These are phyloP conservation scores for Jacaranda mimosifolia DNA, from an alignment of 257 asterid species.

Conservation along the genomic window DNA sequence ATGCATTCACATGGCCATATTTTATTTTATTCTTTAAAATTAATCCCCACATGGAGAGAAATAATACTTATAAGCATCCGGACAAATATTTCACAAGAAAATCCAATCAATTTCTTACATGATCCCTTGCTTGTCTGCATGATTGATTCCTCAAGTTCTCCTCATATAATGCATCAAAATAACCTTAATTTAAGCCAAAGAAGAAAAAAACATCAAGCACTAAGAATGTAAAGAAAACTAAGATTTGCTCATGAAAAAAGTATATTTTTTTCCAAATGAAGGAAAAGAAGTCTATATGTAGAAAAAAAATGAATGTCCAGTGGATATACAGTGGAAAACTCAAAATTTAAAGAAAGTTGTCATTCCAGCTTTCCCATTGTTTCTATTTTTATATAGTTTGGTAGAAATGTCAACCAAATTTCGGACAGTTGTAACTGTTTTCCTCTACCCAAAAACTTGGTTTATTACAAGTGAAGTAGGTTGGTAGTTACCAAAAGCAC, in stretches of 20 bases:
- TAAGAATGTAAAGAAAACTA: too few species aligned
- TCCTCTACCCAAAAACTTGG: neutral
- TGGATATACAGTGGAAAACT: neutral
- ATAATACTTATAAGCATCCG: too few species aligned
- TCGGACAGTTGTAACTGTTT: constrained; percentile 9
- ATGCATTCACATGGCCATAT: constrained; percentile 22
- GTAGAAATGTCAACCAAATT: neutral
- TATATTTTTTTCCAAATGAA: too few species aligned
- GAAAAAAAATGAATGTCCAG: neutral
- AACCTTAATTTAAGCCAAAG: neutral
- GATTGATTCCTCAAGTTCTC: too few species aligned
- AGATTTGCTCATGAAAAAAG: too few species aligned
- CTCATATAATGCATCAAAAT: neutral
- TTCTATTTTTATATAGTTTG: neutral
- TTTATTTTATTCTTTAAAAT: neutral
- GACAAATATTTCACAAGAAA: neutral
- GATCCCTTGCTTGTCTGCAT: neutral
- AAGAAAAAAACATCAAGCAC: too few species aligned
- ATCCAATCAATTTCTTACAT: constrained; percentile 1
- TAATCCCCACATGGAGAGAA: neutral
- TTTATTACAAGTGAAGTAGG: neutral
- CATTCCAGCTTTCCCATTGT: neutral
- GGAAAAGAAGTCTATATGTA: neutral
- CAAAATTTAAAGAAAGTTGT: neutral
- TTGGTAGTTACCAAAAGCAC: constrained; percentile 13